Percentiles rank a stretch among this genome's conserved stretches.
phyloP scores from a whole-genome alignment of 352 stramenopile species.

The Globisporangium takayamanum region DNA sequence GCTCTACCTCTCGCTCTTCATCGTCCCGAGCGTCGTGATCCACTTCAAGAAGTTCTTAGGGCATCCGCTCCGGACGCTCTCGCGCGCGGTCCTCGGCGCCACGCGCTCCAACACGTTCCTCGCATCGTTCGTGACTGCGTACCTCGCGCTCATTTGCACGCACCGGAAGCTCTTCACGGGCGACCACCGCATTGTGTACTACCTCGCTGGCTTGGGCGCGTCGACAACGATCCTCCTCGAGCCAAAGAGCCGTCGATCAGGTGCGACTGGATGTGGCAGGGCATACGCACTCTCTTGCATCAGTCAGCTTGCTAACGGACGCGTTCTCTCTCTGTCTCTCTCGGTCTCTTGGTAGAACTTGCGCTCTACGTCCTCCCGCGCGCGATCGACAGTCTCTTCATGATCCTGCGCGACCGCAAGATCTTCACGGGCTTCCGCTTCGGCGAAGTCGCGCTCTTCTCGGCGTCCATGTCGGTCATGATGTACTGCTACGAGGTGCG shows the following conservation, averaged over 20 bases:
- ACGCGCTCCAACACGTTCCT: conserved; percentile 76
- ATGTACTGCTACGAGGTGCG: conserved; percentile 83
- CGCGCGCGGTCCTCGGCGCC: conserved; percentile 51
- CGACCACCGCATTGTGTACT: conserved; percentile 76
- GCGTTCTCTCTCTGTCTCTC: not conserved
- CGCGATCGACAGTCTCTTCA: conserved; percentile 66
- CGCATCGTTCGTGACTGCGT: conserved; percentile 64
- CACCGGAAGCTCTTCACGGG: conserved; percentile 44
- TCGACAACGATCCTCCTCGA: conserved; percentile 73
- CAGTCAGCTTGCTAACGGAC: not conserved
- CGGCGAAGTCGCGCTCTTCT: conserved; percentile 72
- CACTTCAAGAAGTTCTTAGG: conserved; percentile 76
- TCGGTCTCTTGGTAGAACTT: conserved; percentile 34
- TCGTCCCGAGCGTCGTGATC: conserved; percentile 75
- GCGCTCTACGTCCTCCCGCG: conserved; percentile 74
- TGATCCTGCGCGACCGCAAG: conserved; percentile 66
- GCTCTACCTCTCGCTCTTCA: conserved; percentile 82
- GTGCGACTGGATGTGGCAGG: conserved; percentile 19
- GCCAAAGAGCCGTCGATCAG: conserved; percentile 69
- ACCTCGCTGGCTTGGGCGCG: conserved; percentile 55
- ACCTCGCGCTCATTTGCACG: conserved; percentile 58
- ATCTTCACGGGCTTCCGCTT: conserved; percentile 62
- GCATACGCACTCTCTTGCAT: not conserved
- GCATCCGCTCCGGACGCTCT: conserved; percentile 42
- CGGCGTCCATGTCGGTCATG: conserved; percentile 70